These are phyloP conservation scores for Diplodia seriata DNA, from an alignment of 2,329 filamentous ascomycete species.

Conservation along the genomic window DNA sequence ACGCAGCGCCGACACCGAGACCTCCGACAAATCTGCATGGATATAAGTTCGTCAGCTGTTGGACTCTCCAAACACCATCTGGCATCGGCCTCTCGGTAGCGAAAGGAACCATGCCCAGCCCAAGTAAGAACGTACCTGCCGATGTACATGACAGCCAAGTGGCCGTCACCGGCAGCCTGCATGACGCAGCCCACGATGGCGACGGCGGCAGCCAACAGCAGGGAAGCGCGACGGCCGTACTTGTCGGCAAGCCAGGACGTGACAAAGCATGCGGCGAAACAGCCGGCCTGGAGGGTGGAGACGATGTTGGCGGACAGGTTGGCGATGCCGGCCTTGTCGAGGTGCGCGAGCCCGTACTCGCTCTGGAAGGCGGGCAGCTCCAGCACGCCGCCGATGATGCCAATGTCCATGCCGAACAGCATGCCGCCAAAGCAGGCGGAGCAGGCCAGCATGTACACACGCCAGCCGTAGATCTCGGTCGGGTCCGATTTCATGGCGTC, in stretches of 20 bases:
- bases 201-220: slow-evolving; percentile 64
- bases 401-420: slow-evolving; percentile 71
- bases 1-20: slow-evolving; percentile 59
- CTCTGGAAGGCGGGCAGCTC: slow-evolving; percentile 65
- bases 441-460: slow-evolving; percentile 68
- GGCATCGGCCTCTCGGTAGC: background rate
- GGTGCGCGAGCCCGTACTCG: slow-evolving; percentile 39
- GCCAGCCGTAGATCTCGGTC: slow-evolving; percentile 73
- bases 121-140: slow-evolving; percentile 57
- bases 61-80: no score
- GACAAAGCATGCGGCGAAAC: slow-evolving; percentile 69
- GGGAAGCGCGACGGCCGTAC: slow-evolving; percentile 61
- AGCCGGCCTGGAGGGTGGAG: slow-evolving; percentile 71
- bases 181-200: slow-evolving; percentile 69
- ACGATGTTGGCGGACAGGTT: slow-evolving; percentile 72
- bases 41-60: background rate
- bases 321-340: slow-evolving; percentile 51
- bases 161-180: slow-evolving; percentile 67
- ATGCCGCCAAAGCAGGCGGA: slow-evolving; percentile 74
- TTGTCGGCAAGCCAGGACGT: slow-evolving; percentile 62
- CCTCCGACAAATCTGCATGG: slow-evolving; percentile 58
- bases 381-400: slow-evolving; percentile 66
- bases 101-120: background rate
- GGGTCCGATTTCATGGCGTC: slow-evolving; percentile 74
- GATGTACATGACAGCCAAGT: slow-evolving; percentile 68